Conservation (phyloP, 306 rosid species). For the Ziziphus jujuba region DNA sequence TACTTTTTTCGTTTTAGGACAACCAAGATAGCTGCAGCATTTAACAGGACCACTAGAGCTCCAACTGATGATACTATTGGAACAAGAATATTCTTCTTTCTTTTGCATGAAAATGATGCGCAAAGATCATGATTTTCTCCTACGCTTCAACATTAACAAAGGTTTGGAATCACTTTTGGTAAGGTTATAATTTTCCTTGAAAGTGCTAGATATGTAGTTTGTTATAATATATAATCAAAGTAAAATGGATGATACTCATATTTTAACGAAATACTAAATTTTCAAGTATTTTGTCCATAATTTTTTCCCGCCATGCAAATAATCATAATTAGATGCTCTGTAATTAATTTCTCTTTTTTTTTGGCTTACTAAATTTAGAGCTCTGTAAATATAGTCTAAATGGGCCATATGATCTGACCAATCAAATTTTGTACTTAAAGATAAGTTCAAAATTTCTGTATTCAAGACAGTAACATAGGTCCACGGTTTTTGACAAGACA, state of each 20-base stretch:
- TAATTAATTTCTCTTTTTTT: too few relatives aligned
- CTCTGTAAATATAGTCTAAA: neutral
- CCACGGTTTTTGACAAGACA: neutral
- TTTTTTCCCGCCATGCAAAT: too few relatives aligned
- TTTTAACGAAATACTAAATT: too few relatives aligned
- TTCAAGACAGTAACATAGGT: neutral
- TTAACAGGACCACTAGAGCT: conserved; percentile 30
- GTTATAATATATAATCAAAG: neutral
- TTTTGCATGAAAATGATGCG: conserved; percentile 33
- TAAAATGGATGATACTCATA: too few relatives aligned
- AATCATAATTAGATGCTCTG: too few relatives aligned
- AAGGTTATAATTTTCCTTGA: neutral
- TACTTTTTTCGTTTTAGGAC: neutral
- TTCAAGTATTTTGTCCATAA: too few relatives aligned
- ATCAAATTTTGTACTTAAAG: too few relatives aligned
- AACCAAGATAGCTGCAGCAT: conserved; percentile 10
- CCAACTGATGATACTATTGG: conserved; percentile 40
- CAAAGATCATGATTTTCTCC: conserved; percentile 37
- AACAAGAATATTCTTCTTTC: conserved; percentile 23
- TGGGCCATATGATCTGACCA: neutral
- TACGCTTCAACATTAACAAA: conserved; percentile 19
- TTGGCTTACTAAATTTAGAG: neutral
- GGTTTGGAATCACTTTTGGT: neutral
- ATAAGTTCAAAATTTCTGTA: neutral
- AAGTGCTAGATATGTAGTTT: neutral